A percentile compares a stretch with the other conserved stretches of the same genome.
phyloP scores from a whole-genome alignment of 2,329 filamentous ascomycete species.

The Penicillium verrucosum region DNA sequence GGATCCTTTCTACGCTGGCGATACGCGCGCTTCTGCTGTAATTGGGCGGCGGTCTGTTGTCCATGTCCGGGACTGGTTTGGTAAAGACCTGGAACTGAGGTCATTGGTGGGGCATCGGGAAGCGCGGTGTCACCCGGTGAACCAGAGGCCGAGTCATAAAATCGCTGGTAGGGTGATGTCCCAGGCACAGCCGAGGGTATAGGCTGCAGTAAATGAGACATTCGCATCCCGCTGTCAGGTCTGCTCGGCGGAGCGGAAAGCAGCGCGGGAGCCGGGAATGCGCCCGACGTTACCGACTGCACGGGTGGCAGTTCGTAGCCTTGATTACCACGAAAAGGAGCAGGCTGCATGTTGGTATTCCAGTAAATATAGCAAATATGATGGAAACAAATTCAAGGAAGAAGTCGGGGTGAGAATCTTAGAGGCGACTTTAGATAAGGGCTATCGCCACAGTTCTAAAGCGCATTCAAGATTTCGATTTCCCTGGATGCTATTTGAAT shows the following conservation, averaged over 20 bases:
- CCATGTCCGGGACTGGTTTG: constrained; percentile 45
- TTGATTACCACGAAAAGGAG: constrained; percentile 31
- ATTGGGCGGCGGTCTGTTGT: constrained; percentile 60
- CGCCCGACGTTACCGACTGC: constrained; percentile 35
- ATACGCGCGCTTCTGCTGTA: constrained; percentile 84
- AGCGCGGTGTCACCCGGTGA: constrained; percentile 40
- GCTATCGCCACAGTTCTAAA: constrained; percentile 2
- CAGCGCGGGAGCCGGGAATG: constrained; percentile 30
- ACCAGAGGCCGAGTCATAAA: constrained; percentile 40
- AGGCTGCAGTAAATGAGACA: constrained; percentile 42
- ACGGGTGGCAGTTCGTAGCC: constrained; percentile 36
- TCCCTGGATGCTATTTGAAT: neutral
- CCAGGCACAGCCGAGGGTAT: constrained; percentile 26
- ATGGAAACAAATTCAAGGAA: neutral
- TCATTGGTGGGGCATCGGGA: constrained; percentile 35
- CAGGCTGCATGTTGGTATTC: constrained; percentile 30
- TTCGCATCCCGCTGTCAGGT: constrained; percentile 40
- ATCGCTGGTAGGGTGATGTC: constrained; percentile 34
- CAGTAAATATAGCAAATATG: neutral
- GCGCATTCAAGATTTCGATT: neutral
- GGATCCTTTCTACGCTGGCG: constrained; percentile 93
- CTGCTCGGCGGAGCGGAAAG: constrained; percentile 40
- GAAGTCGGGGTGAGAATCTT: neutral
- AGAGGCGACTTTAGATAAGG: neutral
- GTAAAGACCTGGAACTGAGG: constrained; percentile 35